Conservation (phyloP, 306 rosid species). For the Corylus americana region DNA sequence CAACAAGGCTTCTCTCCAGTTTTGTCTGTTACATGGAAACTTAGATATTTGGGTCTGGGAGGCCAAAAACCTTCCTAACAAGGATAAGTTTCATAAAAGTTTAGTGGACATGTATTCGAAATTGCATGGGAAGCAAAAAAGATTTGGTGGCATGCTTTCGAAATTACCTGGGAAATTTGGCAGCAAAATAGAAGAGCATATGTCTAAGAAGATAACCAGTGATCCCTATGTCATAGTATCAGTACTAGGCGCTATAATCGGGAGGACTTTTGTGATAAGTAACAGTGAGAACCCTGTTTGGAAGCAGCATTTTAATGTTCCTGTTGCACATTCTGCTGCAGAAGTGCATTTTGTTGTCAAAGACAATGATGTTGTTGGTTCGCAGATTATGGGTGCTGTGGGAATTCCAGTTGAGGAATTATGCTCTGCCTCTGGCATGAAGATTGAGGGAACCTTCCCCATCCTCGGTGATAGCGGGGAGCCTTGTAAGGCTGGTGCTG, state of each 20-base stretch:
- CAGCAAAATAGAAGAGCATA: constrained; percentile 37
- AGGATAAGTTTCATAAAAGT: constrained; percentile 54
- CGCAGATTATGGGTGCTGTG: constrained; percentile 73
- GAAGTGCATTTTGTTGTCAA: constrained; percentile 79
- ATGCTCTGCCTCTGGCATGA: constrained; percentile 33
- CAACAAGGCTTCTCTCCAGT: constrained; percentile 43
- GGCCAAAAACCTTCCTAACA: constrained; percentile 76
- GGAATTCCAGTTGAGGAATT: constrained; percentile 65
- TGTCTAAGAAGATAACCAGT: constrained; percentile 46
- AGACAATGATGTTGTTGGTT: constrained; percentile 71
- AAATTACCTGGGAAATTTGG: constrained; percentile 36
- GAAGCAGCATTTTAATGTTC: constrained; percentile 77
- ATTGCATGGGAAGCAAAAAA: constrained; percentile 10
- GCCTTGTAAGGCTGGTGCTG: constrained; percentile 62
- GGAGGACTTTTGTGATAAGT: constrained; percentile 74
- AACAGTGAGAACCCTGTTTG: constrained; percentile 74
- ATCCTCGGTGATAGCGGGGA: constrained; percentile 54
- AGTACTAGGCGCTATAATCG: constrained; percentile 63
- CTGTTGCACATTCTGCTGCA: constrained; percentile 76
- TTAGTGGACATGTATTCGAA: no score
- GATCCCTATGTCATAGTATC: constrained; percentile 84
- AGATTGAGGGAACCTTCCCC: constrained; percentile 66
- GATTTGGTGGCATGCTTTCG: constrained; percentile 48
- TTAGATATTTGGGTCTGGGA: constrained; percentile 57
- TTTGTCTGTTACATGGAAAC: constrained; percentile 69